phyloP scores from a whole-genome alignment of 345 rosid species.

The Boechera divaricarpa region DNA sequence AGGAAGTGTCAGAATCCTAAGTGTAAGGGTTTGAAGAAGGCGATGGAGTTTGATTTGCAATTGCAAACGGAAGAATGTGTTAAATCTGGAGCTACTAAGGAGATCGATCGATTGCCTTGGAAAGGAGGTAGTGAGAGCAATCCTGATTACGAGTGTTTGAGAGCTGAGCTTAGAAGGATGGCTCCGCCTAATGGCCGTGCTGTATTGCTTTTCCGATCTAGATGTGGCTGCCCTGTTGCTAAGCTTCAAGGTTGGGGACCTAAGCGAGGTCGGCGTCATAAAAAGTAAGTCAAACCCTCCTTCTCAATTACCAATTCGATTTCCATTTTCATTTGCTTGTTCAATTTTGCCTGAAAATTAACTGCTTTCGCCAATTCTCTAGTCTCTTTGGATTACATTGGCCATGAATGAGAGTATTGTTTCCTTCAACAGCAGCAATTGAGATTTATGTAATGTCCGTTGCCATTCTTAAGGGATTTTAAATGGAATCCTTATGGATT shows the following conservation, averaged over 20 bases:
- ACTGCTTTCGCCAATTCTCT: constrained; percentile 7
- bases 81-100: constrained; percentile 58
- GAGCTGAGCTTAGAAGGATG: constrained; percentile 90
- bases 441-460: constrained; percentile 2
- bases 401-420: background rate
- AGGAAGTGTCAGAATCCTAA: constrained; percentile 70
- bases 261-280: constrained; percentile 79
- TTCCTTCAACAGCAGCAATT: too few relatives aligned
- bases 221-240: constrained; percentile 91
- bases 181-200: constrained; percentile 96
- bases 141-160: constrained; percentile 89
- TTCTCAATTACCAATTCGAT: background rate
- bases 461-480: background rate
- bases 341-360: background rate
- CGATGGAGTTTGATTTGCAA: constrained; percentile 95
- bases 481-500: background rate
- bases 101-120: constrained; percentile 82
- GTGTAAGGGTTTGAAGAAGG: constrained; percentile 87
- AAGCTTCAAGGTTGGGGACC: constrained; percentile 89
- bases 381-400: background rate
- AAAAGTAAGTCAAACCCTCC: constrained; percentile 67
- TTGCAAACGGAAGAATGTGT: constrained; percentile 78
- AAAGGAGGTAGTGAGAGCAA: constrained; percentile 83
- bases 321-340: background rate
- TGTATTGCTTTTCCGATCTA: constrained; percentile 76